Evolutionary conservation across 108 stramenopile genomes (phyloP).

Genomic region (Cyclotella atomus): DNA sequence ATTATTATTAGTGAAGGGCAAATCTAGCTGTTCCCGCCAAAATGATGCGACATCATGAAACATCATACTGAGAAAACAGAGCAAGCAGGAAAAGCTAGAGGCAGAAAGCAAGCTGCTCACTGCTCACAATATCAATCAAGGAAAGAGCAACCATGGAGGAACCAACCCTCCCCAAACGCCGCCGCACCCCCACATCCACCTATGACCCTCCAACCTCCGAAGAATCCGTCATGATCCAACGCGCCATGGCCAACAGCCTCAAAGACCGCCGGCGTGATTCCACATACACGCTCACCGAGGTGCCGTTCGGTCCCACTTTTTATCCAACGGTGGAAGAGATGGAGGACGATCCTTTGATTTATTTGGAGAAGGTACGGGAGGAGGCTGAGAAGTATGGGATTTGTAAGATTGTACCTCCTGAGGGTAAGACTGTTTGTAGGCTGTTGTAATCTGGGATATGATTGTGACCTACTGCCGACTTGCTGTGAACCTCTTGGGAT

Average conservation of each 20-base stretch:
- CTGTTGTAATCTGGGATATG: no score
- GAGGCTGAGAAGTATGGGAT: slow-evolving; percentile 93
- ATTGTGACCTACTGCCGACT: no score
- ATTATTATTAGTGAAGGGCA: no score
- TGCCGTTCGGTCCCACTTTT: slow-evolving; percentile 79
- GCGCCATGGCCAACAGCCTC: slow-evolving; percentile 6
- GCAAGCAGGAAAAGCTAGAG: no score
- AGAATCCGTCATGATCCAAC: neutral
- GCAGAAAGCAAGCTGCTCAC: neutral
- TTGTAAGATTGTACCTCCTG: slow-evolving; percentile 96
- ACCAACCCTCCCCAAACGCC: neutral
- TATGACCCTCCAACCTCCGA: neutral
- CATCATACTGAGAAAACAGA: no score
- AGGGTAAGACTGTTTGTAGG: slow-evolving; percentile 78
- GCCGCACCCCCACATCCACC: neutral
- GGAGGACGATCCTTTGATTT: slow-evolving; percentile 81
- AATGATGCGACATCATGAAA: no score
- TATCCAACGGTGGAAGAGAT: slow-evolving; percentile 89
- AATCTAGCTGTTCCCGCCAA: no score
- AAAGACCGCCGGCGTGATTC: slow-evolving; percentile 2
- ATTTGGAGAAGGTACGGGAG: slow-evolving; percentile 86
- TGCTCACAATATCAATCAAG: neutral
- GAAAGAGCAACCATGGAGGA: neutral
- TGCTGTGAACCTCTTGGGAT: neutral
- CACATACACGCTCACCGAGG: slow-evolving; percentile 20